These are phyloP conservation scores for Sphaerosporella brunnea DNA, from an alignment of 495 filamentous ascomycete species.

Conservation along the genomic window DNA sequence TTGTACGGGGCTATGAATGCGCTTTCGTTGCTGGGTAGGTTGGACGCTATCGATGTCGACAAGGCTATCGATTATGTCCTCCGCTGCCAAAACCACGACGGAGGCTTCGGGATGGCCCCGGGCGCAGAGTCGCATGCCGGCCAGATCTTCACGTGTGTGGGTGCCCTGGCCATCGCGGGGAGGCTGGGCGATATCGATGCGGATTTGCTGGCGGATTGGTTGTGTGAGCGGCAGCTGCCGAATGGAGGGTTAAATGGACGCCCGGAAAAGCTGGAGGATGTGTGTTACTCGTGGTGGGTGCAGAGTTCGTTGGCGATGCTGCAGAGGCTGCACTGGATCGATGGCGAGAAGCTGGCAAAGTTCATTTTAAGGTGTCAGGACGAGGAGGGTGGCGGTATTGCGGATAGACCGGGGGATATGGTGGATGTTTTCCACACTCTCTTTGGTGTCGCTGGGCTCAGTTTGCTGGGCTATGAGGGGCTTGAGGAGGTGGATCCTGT, in stretches of 20 bases:
- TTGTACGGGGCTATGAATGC: conserved; percentile 76
- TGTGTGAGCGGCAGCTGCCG: conserved; percentile 77
- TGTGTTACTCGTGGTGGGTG: conserved; percentile 99
- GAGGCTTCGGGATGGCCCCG: conserved; percentile 74
- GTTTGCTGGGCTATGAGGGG: conserved; percentile 57
- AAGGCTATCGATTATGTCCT: conserved; percentile 63
- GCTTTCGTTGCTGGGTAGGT: conserved; percentile 56
- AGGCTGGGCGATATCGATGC: conserved; percentile 31
- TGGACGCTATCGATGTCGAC: conserved; percentile 54
- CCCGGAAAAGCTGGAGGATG: conserved; percentile 89
- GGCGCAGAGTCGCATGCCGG: conserved; percentile 84
- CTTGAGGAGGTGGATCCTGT: conserved; percentile 68
- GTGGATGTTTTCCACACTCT: conserved; percentile 93
- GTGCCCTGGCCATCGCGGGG: conserved; percentile 63
- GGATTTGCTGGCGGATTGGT: conserved; percentile 71
- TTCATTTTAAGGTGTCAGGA: conserved; percentile 84
- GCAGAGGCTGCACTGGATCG: conserved; percentile 76
- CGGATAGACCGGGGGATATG: conserved; percentile 81
- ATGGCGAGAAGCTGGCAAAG: conserved; percentile 49
- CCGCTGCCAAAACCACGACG: conserved; percentile 77
- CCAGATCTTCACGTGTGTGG: conserved; percentile 91
- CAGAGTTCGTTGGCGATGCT: conserved; percentile 62
- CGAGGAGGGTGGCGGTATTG: conserved; percentile 61
- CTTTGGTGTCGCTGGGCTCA: conserved; percentile 79
- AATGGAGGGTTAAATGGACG: conserved; percentile 82